phyloP scores from a whole-genome alignment of 768 basidiomycete species.

The Lactarius evosmus region DNA sequence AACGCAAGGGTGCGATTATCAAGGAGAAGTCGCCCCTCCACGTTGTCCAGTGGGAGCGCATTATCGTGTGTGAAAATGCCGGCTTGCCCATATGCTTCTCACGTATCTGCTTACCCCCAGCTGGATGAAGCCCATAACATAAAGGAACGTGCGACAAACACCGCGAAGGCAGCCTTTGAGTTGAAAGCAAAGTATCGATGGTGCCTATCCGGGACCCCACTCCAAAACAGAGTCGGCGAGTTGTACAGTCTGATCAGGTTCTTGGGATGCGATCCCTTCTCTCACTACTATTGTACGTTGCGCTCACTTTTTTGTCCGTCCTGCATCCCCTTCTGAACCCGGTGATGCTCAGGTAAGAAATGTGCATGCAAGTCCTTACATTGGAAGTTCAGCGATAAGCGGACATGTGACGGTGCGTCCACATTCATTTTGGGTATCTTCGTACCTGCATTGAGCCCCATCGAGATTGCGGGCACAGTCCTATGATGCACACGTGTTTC shows the following conservation, averaged over 20 bases:
- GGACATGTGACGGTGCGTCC: slow-evolving; percentile 73
- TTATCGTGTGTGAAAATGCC: slow-evolving; percentile 66
- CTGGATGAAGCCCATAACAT: slow-evolving; percentile 98
- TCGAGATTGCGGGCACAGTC: slow-evolving; percentile 77
- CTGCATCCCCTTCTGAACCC: slow-evolving; percentile 9
- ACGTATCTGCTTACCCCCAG: slow-evolving; percentile 36
- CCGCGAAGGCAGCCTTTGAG: slow-evolving; percentile 95
- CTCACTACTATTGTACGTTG: slow-evolving; percentile 82
- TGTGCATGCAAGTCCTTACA: slow-evolving; percentile 95
- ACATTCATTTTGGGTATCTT: neutral
- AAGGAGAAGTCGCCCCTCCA: slow-evolving; percentile 90
- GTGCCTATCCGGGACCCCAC: slow-evolving; percentile 95
- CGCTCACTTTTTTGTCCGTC: neutral
- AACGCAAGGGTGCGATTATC: slow-evolving; percentile 75
- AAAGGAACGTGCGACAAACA: slow-evolving; percentile 92
- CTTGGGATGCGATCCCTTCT: slow-evolving; percentile 89
- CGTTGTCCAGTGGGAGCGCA: slow-evolving; percentile 76
- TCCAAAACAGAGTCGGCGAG: slow-evolving; percentile 99
- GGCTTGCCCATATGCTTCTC: slow-evolving; percentile 24
- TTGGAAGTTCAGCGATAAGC: slow-evolving; percentile 87
- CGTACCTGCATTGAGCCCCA: slow-evolving; percentile 2
- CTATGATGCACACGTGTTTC: slow-evolving; percentile 90
- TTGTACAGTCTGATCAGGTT: slow-evolving; percentile 93
- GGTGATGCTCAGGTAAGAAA: slow-evolving; percentile 59
- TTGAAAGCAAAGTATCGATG: slow-evolving; percentile 77